A percentile compares a stretch with the other conserved stretches of the same genome.
phyloP scores from a whole-genome alignment of 768 basidiomycete genomes.

The Agrocybe praecox region DNA sequence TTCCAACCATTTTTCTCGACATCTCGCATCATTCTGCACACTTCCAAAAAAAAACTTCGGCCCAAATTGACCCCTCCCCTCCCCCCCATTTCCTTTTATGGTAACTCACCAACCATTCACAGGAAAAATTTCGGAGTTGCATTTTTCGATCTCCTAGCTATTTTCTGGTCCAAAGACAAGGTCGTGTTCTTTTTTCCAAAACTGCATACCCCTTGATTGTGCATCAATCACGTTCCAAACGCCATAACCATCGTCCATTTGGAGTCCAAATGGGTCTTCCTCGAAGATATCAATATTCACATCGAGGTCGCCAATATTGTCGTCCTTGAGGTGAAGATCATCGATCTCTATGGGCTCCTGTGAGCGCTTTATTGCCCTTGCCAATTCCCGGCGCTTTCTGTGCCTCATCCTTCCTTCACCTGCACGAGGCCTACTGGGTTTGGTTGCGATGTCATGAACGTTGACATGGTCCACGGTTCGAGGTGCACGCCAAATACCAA shows the following conservation, averaged over 20 bases:
- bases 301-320: not conserved
- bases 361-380: constrained; percentile 2
- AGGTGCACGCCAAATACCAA: constrained; percentile 27
- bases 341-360: not conserved
- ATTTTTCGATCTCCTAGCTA: too few relatives aligned
- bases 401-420: constrained; percentile 5
- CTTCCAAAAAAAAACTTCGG: too few relatives aligned
- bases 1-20: too few relatives aligned
- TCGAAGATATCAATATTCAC: constrained; percentile 3
- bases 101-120: too few relatives aligned
- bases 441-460: constrained; percentile 3
- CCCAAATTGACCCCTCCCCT: too few relatives aligned
- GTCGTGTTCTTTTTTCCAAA: too few relatives aligned
- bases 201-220: too few relatives aligned
- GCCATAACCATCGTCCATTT: not conserved
- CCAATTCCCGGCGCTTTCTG: constrained; percentile 2
- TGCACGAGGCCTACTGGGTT: not conserved
- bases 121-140: too few relatives aligned
- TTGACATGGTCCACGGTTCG: constrained; percentile 3
- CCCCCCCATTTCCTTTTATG: too few relatives aligned
- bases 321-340: not conserved
- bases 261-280: not conserved
- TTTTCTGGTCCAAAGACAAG: too few relatives aligned
- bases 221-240: not conserved
- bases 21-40: too few relatives aligned